These are phyloP conservation scores for Mycosphaerella sp. DNA, from an alignment of 2,329 filamentous ascomycete species.

Conservation along the genomic window DNA sequence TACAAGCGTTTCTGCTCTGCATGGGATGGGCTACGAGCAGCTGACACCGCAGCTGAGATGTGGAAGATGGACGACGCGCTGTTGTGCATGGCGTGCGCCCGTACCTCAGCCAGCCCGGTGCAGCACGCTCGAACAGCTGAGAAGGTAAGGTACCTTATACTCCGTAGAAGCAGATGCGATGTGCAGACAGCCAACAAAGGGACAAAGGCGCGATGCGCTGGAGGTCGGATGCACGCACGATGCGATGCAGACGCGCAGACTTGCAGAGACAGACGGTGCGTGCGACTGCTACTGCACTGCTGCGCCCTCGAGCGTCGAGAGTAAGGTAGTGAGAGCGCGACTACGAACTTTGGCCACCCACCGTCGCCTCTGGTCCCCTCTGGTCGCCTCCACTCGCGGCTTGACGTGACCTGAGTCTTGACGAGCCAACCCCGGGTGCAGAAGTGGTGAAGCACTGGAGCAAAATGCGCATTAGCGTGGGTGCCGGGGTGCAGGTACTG, in stretches of 20 bases:
- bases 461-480: slow-evolving; percentile 10
- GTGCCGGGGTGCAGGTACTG: slow-evolving; percentile 11
- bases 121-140: slow-evolving; percentile 5
- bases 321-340: no score
- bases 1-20: no score
- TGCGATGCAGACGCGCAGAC: no score
- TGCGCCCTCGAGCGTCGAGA: no score
- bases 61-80: background rate
- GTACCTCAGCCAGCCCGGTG: slow-evolving; percentile 10
- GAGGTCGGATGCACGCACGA: no score
- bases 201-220: background rate
- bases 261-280: no score
- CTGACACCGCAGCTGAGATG: slow-evolving; percentile 4
- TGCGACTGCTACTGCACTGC: no score
- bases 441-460: slow-evolving; percentile 4
- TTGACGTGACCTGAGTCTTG: background rate
- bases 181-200: no score
- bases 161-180: no score
- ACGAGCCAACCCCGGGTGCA: slow-evolving; percentile 15
- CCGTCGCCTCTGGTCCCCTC: background rate
- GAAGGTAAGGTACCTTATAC: no score
- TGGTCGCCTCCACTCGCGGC: no score
- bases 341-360: slow-evolving; percentile 15
- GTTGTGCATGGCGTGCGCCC: slow-evolving; percentile 12
- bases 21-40: slow-evolving; percentile 10